Conservation (phyloP, 495 filamentous ascomycete genomes). For the Cercophora samala region DNA sequence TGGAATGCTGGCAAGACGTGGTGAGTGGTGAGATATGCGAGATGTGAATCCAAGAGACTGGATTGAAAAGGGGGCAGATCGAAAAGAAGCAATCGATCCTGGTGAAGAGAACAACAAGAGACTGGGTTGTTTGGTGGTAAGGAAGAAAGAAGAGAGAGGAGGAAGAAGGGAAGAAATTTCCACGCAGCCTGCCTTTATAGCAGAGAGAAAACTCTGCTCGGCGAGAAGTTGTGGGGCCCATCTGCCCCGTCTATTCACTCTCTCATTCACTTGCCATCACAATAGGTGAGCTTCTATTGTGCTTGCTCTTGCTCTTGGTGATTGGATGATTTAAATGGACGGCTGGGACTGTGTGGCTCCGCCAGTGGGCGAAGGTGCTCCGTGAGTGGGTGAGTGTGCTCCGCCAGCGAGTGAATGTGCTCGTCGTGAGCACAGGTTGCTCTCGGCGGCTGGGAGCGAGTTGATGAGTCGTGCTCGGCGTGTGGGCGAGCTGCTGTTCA, state of each 20-base stretch:
- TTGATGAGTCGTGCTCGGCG: no score
- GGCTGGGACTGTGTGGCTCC: background rate
- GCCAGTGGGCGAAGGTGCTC: no score
- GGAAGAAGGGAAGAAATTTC: background rate
- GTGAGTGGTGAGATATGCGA: no score
- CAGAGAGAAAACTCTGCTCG: background rate
- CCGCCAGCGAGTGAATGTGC: no score
- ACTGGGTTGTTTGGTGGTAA: background rate
- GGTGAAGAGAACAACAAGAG: background rate
- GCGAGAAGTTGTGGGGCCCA: background rate
- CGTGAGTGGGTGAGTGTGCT: no score
- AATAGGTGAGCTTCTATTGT: background rate
- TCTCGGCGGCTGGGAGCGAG: no score
- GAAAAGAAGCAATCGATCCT: background rate
- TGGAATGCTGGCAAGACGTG: no score
- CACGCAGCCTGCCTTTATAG: background rate
- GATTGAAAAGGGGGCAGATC: background rate
- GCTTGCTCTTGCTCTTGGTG: background rate
- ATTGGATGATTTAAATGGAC: background rate
- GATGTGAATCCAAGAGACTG: no score
- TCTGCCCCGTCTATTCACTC: background rate
- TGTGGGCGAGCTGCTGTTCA: no score
- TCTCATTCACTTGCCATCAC: background rate
- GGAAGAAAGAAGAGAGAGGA: background rate
- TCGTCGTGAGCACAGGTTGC: no score